Evolutionary conservation across 2,329 filamentous ascomycete species (phyloP).

Genomic region (Fusarium nisikadoi): DNA sequence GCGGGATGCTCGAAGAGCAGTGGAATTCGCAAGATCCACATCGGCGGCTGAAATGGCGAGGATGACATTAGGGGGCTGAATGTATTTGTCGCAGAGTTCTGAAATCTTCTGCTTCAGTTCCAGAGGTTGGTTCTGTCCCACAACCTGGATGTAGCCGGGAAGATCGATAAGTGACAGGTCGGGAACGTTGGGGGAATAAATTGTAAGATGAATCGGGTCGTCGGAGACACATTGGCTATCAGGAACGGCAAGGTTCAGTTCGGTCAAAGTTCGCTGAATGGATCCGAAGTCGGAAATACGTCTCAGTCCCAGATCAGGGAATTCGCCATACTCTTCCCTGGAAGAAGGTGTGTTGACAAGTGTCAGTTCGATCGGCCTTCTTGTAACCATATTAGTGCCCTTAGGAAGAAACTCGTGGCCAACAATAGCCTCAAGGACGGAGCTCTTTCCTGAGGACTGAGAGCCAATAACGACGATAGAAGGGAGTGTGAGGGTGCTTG

Average conservation of each 20-base stretch:
- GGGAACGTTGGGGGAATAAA: constrained; percentile 94
- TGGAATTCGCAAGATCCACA: constrained; percentile 96
- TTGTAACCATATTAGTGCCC: constrained; percentile 98
- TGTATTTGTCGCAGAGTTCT: constrained; percentile 98
- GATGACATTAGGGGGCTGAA: constrained; percentile 94
- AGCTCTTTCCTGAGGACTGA: constrained; percentile 98
- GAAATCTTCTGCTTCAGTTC: constrained; percentile 96
- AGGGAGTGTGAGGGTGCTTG: constrained; percentile 84
- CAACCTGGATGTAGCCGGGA: constrained; percentile 96
- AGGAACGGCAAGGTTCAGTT: constrained; percentile 92
- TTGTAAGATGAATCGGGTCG: constrained; percentile 94
- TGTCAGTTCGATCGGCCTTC: constrained; percentile 94
- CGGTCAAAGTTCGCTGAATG: constrained; percentile 92
- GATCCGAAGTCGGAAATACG: constrained; percentile 92
- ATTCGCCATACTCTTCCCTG: constrained; percentile 92
- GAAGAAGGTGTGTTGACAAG: constrained; percentile 93
- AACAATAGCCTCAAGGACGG: constrained; percentile 94
- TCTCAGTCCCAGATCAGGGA: constrained; percentile 88
- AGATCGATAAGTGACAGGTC: constrained; percentile 96
- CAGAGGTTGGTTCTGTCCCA: constrained; percentile 87
- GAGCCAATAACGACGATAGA: constrained; percentile 99
- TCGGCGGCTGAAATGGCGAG: constrained; percentile 97
- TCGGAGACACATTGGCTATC: constrained; percentile 93
- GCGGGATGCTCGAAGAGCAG: constrained; percentile 87
- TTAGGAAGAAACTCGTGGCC: constrained; percentile 98